Evolutionary conservation across 2,329 filamentous ascomycete species (phyloP).

Genomic region (Colletotrichum echinochloae): DNA sequence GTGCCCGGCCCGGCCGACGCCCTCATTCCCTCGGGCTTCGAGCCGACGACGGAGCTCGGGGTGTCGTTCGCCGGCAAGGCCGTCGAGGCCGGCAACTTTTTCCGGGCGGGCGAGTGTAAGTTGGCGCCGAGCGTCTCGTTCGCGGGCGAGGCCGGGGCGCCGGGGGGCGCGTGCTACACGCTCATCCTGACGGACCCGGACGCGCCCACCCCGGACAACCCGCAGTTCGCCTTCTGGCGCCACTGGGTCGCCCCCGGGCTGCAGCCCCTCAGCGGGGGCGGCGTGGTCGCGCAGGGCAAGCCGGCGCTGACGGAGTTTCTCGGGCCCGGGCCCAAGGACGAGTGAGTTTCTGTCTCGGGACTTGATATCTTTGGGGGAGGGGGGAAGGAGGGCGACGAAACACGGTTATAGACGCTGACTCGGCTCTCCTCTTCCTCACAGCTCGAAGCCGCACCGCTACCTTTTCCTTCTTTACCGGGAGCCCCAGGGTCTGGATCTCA

Average conservation of each 20-base stretch:
- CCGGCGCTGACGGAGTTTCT: conserved; percentile 56
- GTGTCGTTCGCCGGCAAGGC: conserved; percentile 52
- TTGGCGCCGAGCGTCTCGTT: conserved; percentile 53
- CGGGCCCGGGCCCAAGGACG: conserved; percentile 59
- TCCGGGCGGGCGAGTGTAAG: conserved; percentile 54
- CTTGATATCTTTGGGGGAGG: neutral
- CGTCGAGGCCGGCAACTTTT: conserved; percentile 53
- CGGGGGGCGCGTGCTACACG: conserved; percentile 53
- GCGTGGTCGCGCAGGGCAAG: conserved; percentile 47
- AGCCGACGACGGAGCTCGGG: conserved; percentile 54
- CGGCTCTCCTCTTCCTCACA: conserved; percentile 38
- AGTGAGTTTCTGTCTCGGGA: conserved; percentile 48
- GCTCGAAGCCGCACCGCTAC: conserved; percentile 62
- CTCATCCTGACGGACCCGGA: conserved; percentile 66
- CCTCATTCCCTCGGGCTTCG: conserved; percentile 57
- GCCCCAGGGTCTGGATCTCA: conserved; percentile 49
- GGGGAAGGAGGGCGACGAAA: no score
- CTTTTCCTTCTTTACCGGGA: conserved; percentile 59
- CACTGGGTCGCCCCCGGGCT: conserved; percentile 63
- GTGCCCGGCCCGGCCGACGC: conserved; percentile 53
- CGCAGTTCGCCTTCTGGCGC: conserved; percentile 66
- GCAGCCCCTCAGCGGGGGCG: conserved; percentile 46
- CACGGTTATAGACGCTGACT: neutral
- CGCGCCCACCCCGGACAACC: conserved; percentile 66
- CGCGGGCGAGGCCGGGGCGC: conserved; percentile 49